A percentile compares a stretch with the other conserved stretches of the same genome.
Evolutionary conservation across 2,329 filamentous ascomycete genomes (phyloP).

Genomic region (Rhynchosporium graminicola): DNA sequence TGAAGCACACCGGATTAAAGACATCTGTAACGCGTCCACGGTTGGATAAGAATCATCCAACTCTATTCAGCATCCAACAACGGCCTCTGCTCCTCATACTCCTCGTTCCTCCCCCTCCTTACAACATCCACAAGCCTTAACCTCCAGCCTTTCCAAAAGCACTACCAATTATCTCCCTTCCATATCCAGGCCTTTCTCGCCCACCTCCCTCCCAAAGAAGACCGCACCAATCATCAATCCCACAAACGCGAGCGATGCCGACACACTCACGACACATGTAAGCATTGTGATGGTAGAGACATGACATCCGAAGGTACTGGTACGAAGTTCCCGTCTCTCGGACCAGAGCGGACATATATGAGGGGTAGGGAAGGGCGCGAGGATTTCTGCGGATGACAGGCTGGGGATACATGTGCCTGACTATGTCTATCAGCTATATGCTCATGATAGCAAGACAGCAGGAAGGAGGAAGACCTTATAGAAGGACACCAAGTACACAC

Average conservation of each 20-base stretch:
- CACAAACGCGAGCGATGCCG: constrained; percentile 36
- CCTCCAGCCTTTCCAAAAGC: constrained; percentile 34
- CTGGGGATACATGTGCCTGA: constrained; percentile 57
- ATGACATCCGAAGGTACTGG: constrained; percentile 44
- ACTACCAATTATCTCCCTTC: constrained; percentile 37
- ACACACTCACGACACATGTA: constrained; percentile 41
- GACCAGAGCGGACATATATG: constrained; percentile 55
- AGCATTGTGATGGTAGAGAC: constrained; percentile 47
- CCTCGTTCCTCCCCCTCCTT: constrained; percentile 6
- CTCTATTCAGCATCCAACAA: constrained; percentile 18
- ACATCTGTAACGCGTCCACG: background rate
- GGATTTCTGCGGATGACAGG: constrained; percentile 45
- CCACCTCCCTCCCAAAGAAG: constrained; percentile 20
- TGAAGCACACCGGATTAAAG: too few species aligned
- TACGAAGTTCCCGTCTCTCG: constrained; percentile 48
- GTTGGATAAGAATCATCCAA: background rate
- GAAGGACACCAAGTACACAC: constrained; percentile 28
- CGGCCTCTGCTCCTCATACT: constrained; percentile 14
- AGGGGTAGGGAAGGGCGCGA: constrained; percentile 53
- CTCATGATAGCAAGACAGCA: background rate
- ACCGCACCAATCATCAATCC: constrained; percentile 16
- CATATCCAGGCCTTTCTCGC: constrained; percentile 5
- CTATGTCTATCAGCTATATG: constrained; percentile 6
- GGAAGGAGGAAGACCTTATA: constrained; percentile 3
- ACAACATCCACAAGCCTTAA: constrained; percentile 24